Percentiles rank a stretch among this genome's conserved stretches.
Conservation (phyloP, 441 rosid species). For the Erodium trifolium region DNA sequence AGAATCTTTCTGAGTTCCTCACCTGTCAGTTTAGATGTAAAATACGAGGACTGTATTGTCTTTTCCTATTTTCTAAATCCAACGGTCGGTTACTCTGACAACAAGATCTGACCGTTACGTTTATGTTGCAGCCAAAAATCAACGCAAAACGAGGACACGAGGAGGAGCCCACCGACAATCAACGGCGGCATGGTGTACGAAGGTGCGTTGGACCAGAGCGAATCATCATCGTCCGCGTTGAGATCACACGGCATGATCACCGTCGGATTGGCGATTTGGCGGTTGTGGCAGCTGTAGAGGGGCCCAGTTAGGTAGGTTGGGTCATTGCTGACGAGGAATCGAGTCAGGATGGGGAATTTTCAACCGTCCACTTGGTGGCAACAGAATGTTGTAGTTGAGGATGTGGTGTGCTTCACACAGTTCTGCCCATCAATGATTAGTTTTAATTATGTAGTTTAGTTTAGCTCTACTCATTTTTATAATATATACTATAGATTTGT, state of each 20-base stretch:
- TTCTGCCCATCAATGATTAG: no score
- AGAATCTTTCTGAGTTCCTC: no score
- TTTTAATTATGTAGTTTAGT: no score
- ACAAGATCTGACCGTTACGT: conserved; percentile 26
- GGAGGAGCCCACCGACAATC: conserved; percentile 9
- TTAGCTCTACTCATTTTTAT: no score
- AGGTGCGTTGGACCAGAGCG: conserved; percentile 45
- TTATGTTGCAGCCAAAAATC: conserved; percentile 63
- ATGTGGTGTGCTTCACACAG: no score
- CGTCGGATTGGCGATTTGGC: conserved; percentile 41
- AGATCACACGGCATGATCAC: conserved; percentile 29
- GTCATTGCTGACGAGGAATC: conserved; percentile 16
- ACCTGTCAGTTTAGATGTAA: no score
- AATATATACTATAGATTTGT: no score
- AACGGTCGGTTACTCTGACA: conserved; percentile 13
- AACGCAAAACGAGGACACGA: conserved; percentile 25
- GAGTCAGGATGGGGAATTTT: conserved; percentile 21
- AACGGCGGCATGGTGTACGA: conserved; percentile 57
- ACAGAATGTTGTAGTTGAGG: no score
- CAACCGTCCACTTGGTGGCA: neutral
- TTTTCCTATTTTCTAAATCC: no score
- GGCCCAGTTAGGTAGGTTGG: neutral
- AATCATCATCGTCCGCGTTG: conserved; percentile 30
- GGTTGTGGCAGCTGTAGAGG: conserved; percentile 28
- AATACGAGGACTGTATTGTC: no score